Evolutionary conservation across 371 early-diverging fungal genomes (phyloP), one percentile per base, ranked within the genome.

Genomic region (Gilbertella persicaria): DNA sequence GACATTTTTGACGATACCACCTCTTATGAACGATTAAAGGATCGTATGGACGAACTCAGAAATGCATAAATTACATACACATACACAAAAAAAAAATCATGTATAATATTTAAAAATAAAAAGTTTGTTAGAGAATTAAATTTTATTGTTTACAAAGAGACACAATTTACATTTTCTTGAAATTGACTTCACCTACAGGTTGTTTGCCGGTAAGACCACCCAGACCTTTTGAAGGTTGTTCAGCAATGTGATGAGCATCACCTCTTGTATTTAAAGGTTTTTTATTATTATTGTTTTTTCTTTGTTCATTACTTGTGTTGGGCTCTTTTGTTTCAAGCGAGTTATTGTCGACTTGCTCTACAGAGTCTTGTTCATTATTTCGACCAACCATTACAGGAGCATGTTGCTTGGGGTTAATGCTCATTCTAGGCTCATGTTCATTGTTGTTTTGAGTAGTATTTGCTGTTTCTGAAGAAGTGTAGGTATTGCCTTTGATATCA

Each of bases 1-100:
- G 85, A 80, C 47, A 62, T 77, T 4, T 93, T 85, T 68, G 92
- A 90, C 41, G 87, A 80, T 14, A 83, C 85, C 6, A 67, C 69
- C 9, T 72, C 73, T 9, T 88, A 83, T 67, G 79, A 86, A 26
- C 72, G 71, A 46, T 57, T 90, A 54, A 66, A 79, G 55, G 81
- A 85, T 38, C 71, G 82, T 13, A 62, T 87, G 64, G 75, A 79
- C 14, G 84, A 84, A 23, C 67, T 87, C 33, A 71, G 60, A 39
- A 69, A 63, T 25, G 55, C 62, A n/a, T n/a, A n/a, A n/a, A n/a
- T n/a, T n/a, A n/a, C n/a, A n/a, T n/a, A n/a, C n/a, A n/a, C n/a
- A n/a, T n/a, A n/a, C n/a, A n/a, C n/a, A n/a, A n/a, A n/a, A n/a
- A n/a, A n/a, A n/a, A n/a, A n/a, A n/a, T n/a, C n/a, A n/a, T n/a